Evolutionary conservation across 305 asterid species (phyloP).

Genomic region (Lippia alba): DNA sequence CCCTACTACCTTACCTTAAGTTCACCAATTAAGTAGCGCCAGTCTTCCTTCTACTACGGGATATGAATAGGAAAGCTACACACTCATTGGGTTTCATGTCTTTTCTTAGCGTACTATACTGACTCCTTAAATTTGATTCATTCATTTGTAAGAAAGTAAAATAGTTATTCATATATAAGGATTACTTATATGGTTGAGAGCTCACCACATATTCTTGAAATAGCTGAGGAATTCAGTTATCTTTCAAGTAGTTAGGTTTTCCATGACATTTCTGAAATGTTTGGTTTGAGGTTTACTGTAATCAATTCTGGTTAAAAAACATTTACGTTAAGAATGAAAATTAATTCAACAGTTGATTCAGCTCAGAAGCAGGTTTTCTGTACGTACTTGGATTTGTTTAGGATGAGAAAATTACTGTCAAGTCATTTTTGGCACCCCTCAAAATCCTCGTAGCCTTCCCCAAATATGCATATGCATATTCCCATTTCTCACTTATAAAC

Average conservation of each 20-base stretch:
- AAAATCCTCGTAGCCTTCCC: slow-evolving; percentile 15
- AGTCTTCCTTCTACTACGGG: not conserved
- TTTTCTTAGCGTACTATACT: slow-evolving; percentile 1
- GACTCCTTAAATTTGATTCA: slow-evolving; percentile 4
- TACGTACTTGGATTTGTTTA: slow-evolving; percentile 4
- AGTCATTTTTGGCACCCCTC: not conserved
- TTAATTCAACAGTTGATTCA: slow-evolving; percentile 1
- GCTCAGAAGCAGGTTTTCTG: not conserved
- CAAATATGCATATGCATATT: not conserved
- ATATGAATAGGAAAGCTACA: not conserved
- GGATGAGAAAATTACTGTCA: not conserved
- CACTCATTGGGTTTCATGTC: not conserved
- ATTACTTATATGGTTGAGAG: not conserved
- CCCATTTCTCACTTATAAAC: slow-evolving; percentile 15
- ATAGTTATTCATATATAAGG: not conserved
- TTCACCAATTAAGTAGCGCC: not conserved
- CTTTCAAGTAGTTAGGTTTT: not conserved
- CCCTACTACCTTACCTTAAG: not conserved
- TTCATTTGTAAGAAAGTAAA: not conserved
- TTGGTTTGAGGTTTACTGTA: not conserved
- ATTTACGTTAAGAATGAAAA: not conserved
- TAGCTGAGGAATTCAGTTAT: not conserved
- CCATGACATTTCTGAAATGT: slow-evolving; percentile 3
- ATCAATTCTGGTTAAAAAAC: not conserved
- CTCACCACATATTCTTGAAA: not conserved